phyloP scores from a whole-genome alignment of 2,329 filamentous ascomycete species.

The Monosporascus sp. region DNA sequence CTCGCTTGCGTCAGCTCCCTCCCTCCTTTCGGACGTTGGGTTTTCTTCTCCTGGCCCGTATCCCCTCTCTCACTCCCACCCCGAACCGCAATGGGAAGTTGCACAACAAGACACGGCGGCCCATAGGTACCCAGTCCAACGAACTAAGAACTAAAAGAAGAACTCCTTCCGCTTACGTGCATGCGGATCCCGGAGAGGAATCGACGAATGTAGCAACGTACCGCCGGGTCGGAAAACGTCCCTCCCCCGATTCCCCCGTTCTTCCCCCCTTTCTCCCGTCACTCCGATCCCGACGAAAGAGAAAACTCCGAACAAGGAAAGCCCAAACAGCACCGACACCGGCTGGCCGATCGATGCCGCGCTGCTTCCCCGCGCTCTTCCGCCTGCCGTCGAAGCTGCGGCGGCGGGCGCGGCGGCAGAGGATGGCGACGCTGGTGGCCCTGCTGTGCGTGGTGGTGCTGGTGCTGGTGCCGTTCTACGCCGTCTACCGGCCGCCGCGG shows the following conservation, averaged over 20 bases:
- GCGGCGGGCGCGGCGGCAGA: constrained; percentile 52
- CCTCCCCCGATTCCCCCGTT: not conserved
- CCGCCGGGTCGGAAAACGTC: not conserved
- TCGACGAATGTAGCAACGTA: not conserved
- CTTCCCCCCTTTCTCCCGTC: not conserved
- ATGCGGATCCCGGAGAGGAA: not conserved
- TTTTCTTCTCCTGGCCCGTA: too few relatives aligned
- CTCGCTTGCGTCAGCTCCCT: too few relatives aligned
- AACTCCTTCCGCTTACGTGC: too few relatives aligned
- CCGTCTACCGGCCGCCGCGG: constrained; percentile 77
- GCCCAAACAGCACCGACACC: not conserved
- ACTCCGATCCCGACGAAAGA: constrained; percentile 7
- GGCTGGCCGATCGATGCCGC: constrained; percentile 21
- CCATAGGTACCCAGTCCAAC: too few relatives aligned
- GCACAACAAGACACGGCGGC: too few relatives aligned
- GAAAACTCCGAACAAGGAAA: constrained; percentile 3
- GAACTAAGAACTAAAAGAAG: too few relatives aligned
- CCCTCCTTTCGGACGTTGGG: too few relatives aligned
- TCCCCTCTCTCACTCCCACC: too few relatives aligned
- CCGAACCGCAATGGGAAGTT: too few relatives aligned
- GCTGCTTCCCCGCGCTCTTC: constrained; percentile 38
- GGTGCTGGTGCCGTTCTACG: constrained; percentile 49
- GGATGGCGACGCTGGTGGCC: constrained; percentile 49
- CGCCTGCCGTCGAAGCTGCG: constrained; percentile 52
- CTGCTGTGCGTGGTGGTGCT: constrained; percentile 35